Base-by-base conservation (phyloP, 768 basidiomycete species). In the Hysterangium stoloniferum region DNA sequence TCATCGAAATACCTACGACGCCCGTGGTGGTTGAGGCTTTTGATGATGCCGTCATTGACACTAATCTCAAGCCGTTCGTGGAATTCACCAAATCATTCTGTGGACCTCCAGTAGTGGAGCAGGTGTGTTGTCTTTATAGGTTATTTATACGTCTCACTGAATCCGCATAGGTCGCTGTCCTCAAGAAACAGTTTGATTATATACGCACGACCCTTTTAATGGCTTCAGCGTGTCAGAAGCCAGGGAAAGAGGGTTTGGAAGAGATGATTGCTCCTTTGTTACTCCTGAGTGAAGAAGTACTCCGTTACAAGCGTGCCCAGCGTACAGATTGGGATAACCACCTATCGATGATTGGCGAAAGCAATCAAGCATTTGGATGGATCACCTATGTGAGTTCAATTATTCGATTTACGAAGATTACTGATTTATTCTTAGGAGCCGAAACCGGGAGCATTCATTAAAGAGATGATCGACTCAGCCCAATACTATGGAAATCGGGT, bases 401-500 rank as follows among this genome's bases (percentile, higher is more conserved):
- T 20, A 34, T 17, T 27, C 13, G 33, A 40, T 34, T 52, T 48
- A 17, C 41, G 19, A 54, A 13, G 22, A 19, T 51, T 42, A 28
- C 48, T 40, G 54, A 37, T 17, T 6, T 38, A 17, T 48, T 22
- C 29, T 22, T 54, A 77, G 73, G 72, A 89, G 70, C 76, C 80
- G 6, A 90, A 87, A 62, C 95, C 95, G 1, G 88, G 75, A 4
- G 78, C 85, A 22, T 84, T 76, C 56, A 72, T 97, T n/a, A 71
- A 66, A 15, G 89, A 93, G 43, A 77, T 86, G 65, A 94, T 87
- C 66, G 92, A 97, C 22, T 79, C 87, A 3, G 78, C 84, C 9
- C 75, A 79, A 61, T 99, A 90, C 69, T 98, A 91, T 64, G 83
- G 82, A 1, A 90, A 96, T 66, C 80, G 83, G 52, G 77, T 98